Evolutionary conservation across 257 asterid genomes (phyloP).

Genomic region (Coffea canephora): DNA sequence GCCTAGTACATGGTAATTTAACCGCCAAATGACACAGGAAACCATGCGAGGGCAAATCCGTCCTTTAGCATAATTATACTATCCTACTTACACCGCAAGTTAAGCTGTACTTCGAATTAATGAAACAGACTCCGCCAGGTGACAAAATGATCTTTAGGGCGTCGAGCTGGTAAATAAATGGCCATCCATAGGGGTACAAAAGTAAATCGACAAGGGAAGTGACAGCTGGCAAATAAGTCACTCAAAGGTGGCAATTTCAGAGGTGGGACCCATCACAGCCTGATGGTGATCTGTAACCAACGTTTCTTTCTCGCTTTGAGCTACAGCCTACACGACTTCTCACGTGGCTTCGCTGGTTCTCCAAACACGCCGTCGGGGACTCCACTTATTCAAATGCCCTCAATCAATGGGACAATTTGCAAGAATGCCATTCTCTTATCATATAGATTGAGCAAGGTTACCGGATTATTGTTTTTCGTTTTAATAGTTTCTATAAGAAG

Average conservation of each 20-base stretch:
- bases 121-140: background rate
- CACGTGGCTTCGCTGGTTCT: conserved; percentile 47
- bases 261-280: conserved; percentile 34
- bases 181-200: conserved; percentile 14
- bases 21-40: background rate
- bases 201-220: background rate
- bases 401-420: background rate
- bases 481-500: background rate
- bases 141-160: background rate
- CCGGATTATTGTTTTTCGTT: background rate
- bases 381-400: background rate
- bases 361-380: conserved; percentile 28
- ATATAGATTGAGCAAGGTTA: background rate
- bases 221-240: conserved; percentile 47
- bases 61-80: background rate
- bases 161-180: background rate
- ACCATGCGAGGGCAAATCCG: background rate
- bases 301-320: conserved; percentile 12
- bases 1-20: background rate
- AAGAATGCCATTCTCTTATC: background rate
- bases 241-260: conserved; percentile 42
- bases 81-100: conserved; percentile 2
- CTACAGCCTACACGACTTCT: conserved; percentile 22
- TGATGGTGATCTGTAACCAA: conserved; percentile 39
- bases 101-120: background rate